A percentile compares a stretch with the other conserved stretches of the same genome.
Conservation (phyloP, 352 stramenopile genomes). For the Elongisporangium senticosum region DNA sequence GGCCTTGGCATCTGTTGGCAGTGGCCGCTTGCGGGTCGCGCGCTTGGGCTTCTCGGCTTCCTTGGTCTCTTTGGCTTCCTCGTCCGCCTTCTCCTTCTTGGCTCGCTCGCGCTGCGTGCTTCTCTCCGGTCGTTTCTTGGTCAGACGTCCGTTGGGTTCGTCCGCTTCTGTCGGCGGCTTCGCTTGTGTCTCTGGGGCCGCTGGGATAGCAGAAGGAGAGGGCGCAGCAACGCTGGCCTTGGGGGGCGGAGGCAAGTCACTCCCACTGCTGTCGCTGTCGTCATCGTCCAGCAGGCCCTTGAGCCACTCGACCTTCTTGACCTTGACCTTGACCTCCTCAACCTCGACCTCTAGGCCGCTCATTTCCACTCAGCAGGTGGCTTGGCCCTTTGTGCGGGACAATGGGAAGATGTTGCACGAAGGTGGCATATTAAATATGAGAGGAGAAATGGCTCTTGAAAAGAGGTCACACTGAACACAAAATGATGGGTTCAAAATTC, state of each 20-base stretch:
- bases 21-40: background rate
- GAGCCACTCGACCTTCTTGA: conserved; percentile 4
- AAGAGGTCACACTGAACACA: background rate
- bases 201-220: background rate
- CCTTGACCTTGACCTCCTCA: conserved; percentile 5
- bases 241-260: background rate
- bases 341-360: conserved; percentile 21
- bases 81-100: background rate
- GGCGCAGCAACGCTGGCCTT: background rate
- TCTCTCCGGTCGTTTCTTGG: background rate
- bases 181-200: background rate
- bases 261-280: conserved; percentile 11
- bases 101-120: background rate
- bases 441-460: background rate
- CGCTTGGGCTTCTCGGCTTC: background rate
- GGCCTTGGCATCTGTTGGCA: background rate
- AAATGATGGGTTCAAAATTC: background rate
- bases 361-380: conserved; percentile 14
- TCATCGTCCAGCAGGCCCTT: conserved; percentile 9
- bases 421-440: conserved; percentile 6
- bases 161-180: background rate
- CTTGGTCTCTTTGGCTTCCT: background rate
- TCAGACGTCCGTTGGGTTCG: background rate
- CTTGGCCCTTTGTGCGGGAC: background rate
- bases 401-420: conserved; percentile 5